Base-by-base conservation (phyloP, 1,139 yeast species). In the Lodderomyces margitis region DNA sequence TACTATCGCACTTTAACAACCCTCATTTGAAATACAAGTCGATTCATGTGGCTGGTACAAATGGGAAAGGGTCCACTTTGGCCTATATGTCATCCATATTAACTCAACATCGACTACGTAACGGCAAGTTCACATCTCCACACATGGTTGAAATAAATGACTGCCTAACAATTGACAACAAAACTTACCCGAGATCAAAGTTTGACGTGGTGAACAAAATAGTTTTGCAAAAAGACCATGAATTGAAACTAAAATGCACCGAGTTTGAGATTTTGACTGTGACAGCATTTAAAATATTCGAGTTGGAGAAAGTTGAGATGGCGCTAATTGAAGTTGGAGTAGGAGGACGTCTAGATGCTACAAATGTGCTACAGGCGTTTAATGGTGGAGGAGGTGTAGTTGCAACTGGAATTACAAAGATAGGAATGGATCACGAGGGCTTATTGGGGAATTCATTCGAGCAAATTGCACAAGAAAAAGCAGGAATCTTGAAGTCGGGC, bases 41-140 rank as follows among this genome's bases (percentile, higher is more conserved):
- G 1, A 66, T 91, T 5, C 97, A 91, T 57, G 74, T 91, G 9
- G 96, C 96, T 0, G 98, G 98, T 0, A 91, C 97, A 4, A 91
- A 91, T 57, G 98, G 98, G 0, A 91, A 91, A 56, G 98, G 98
- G 0, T 87, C 96, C 0, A 87, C 89, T 0, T 80, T 94, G 45
- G 81, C 96, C 0, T 88, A 87, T 56, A 50, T 89, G 7, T 73
- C 89, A 3, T 77, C 88, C 19, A 70, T 84, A 7, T 62, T 87
- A 15, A 66, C 78, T 6, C 54, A 68, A 33, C 62, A 68, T 5
- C 27, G 28, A 21, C 62, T 79, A 30, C 60, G 64, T 23, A 78
- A 81, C 46, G 98, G 97, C 0, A 75, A 83, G 49, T 89, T 89
- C 66, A 87, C 94, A 2, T 84, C 95, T 4, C 98, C 98, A 0